phyloP scores from a whole-genome alignment of 495 filamentous ascomycete species.

The Parathielavia hyrcaniae region DNA sequence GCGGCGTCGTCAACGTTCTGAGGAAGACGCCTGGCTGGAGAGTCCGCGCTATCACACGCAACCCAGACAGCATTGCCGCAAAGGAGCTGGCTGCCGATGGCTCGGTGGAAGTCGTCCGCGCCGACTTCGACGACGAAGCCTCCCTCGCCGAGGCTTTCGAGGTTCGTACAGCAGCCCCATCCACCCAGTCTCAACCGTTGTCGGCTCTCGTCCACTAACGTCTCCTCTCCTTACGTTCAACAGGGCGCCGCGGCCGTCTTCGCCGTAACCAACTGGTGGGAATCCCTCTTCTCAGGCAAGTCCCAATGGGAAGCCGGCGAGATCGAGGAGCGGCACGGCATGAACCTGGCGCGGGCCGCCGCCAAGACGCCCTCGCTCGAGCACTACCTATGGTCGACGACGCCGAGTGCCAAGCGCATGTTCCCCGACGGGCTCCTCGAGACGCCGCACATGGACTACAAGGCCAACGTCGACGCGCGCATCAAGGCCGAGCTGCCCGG shows the following conservation, averaged over 20 bases:
- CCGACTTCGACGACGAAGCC: constrained; percentile 21
- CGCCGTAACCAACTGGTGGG: constrained; percentile 19
- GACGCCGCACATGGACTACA: constrained; percentile 33
- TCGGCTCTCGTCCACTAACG: background rate
- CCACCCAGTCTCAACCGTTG: background rate
- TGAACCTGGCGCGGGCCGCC: constrained; percentile 41
- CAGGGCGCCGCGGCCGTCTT: constrained; percentile 12
- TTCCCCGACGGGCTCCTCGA: constrained; percentile 27
- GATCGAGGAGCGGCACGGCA: constrained; percentile 26
- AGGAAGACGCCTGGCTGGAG: constrained; percentile 15
- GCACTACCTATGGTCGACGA: constrained; percentile 45
- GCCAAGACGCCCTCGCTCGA: constrained; percentile 34
- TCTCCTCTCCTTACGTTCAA: background rate
- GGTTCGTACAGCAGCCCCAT: background rate
- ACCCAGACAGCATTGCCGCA: constrained; percentile 14
- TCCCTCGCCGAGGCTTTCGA: constrained; percentile 16
- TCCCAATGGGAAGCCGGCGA: constrained; percentile 8
- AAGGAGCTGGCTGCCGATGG: constrained; percentile 18
- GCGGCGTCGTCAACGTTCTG: constrained; percentile 21
- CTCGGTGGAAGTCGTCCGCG: constrained; percentile 21
- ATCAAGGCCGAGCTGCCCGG: constrained; percentile 27
- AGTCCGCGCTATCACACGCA: constrained; percentile 23
- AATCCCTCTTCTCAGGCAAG: constrained; percentile 10
- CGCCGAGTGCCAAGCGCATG: constrained; percentile 29
- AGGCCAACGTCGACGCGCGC: constrained; percentile 34